A percentile compares a stretch with the other conserved stretches of the same genome.
phyloP scores from a whole-genome alignment of 2,329 filamentous ascomycete genomes.

The Onygenales sp. region DNA sequence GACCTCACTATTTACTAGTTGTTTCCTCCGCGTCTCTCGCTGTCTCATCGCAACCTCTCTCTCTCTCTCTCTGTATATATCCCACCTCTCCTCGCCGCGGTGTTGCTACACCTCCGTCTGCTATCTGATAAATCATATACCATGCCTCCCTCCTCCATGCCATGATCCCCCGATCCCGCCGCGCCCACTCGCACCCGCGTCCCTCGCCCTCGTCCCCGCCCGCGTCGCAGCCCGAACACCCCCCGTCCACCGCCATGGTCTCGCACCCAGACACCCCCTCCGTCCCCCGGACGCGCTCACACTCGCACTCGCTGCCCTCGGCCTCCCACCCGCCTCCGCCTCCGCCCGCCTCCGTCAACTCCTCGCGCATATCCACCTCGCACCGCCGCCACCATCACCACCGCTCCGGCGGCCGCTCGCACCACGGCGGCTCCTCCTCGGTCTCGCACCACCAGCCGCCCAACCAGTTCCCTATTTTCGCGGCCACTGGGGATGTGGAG shows the following conservation, averaged over 20 bases:
- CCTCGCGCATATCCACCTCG: constrained; percentile 26
- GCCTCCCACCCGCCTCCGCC: constrained; percentile 48
- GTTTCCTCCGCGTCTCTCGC: too few relatives aligned
- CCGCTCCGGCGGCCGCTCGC: constrained; percentile 46
- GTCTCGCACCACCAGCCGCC: constrained; percentile 48
- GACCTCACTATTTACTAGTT: too few relatives aligned
- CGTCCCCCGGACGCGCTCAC: too few relatives aligned
- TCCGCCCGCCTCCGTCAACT: constrained; percentile 45
- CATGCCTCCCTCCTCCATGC: background rate
- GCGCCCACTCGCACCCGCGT: constrained; percentile 1
- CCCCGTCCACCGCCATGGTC: constrained; percentile 21
- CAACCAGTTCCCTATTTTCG: constrained; percentile 90
- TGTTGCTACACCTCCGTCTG: too few relatives aligned
- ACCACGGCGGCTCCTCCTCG: constrained; percentile 63
- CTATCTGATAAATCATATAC: background rate
- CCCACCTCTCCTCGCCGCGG: too few relatives aligned
- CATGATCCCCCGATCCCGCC: constrained; percentile 1
- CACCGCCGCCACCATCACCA: constrained; percentile 50
- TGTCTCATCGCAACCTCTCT: too few relatives aligned
- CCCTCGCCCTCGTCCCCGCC: constrained; percentile 3
- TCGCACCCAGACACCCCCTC: constrained; percentile 38
- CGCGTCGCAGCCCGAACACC: constrained; percentile 3
- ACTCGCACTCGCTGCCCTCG: too few relatives aligned
- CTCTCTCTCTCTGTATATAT: too few relatives aligned
- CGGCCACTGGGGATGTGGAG: constrained; percentile 85